These are phyloP conservation scores for Amanita phalloides DNA, from an alignment of 768 basidiomycete genomes.

Conservation along the genomic window DNA sequence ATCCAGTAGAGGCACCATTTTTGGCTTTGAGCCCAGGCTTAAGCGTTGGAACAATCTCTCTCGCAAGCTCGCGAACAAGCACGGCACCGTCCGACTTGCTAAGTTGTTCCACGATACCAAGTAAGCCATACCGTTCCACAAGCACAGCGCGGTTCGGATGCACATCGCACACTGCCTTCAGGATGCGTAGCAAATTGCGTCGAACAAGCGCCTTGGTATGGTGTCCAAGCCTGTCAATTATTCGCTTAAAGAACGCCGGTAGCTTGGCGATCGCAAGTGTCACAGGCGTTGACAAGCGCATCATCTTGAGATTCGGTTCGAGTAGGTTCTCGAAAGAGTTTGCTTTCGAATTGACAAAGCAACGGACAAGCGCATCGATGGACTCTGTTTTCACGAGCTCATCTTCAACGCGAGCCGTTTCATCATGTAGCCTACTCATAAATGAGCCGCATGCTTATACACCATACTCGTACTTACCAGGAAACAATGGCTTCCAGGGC, in stretches of 20 bases:
- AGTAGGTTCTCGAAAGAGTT: slow-evolving; percentile 89
- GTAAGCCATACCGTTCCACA: slow-evolving; percentile 73
- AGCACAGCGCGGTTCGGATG: slow-evolving; percentile 78
- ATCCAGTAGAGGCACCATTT: background rate
- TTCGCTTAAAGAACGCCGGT: slow-evolving; percentile 75
- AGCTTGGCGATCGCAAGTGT: slow-evolving; percentile 70
- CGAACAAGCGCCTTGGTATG: slow-evolving; percentile 81
- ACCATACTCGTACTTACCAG: slow-evolving; percentile 45
- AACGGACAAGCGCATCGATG: slow-evolving; percentile 58
- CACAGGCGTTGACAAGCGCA: slow-evolving; percentile 64
- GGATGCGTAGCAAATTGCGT: slow-evolving; percentile 78
- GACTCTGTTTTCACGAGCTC: slow-evolving; percentile 59
- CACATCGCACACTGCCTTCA: slow-evolving; percentile 79
- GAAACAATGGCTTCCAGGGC: slow-evolving; percentile 84
- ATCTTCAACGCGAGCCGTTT: slow-evolving; percentile 89
- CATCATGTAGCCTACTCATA: slow-evolving; percentile 76
- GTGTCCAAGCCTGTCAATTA: slow-evolving; percentile 67
- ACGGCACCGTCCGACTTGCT: slow-evolving; percentile 83
- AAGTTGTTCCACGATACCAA: slow-evolving; percentile 70
- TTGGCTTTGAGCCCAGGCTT: slow-evolving; percentile 43
- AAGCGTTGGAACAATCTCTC: slow-evolving; percentile 74
- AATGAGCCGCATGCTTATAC: background rate
- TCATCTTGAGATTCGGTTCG: slow-evolving; percentile 87
- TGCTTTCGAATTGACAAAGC: slow-evolving; percentile 79
- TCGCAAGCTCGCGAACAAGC: slow-evolving; percentile 79